These are phyloP conservation scores for Hyphopichia wangnamkhiaoensis DNA, from an alignment of 1,139 yeast genomes.

Conservation along the genomic window DNA sequence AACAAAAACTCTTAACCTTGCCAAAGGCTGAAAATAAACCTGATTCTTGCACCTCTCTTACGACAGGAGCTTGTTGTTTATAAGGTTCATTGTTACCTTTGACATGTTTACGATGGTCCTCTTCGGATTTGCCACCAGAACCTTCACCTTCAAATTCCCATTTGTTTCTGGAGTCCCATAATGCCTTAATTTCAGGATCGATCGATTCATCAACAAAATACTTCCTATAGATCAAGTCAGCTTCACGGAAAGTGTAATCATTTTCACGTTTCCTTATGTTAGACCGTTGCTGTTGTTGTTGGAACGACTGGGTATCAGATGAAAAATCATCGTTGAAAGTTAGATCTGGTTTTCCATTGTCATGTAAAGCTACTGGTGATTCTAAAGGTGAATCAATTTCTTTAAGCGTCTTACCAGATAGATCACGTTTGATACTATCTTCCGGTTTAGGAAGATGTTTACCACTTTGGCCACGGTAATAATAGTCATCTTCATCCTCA, in stretches of 20 bases:
- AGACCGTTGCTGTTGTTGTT: conserved; percentile 22
- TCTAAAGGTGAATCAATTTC: background rate
- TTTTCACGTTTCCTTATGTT: conserved; percentile 23
- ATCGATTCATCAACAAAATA: conserved; percentile 40
- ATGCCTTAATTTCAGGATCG: conserved; percentile 51
- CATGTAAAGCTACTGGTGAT: background rate
- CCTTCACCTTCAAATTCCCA: conserved; percentile 6
- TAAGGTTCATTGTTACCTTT: background rate
- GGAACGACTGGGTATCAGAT: conserved; percentile 16
- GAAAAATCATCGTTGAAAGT: background rate
- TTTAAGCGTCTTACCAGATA: conserved; percentile 1
- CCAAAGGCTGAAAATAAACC: no score
- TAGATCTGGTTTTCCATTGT: background rate
- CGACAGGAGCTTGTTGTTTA: conserved; percentile 1
- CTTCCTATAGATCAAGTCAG: conserved; percentile 45
- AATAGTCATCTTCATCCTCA: conserved; percentile 12
- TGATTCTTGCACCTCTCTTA: no score
- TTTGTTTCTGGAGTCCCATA: conserved; percentile 49
- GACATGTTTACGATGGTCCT: background rate
- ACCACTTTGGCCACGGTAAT: conserved; percentile 13
- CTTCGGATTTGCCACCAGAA: background rate
- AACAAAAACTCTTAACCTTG: no score
- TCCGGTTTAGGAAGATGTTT: background rate
- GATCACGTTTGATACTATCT: background rate
- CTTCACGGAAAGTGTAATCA: conserved; percentile 53